A percentile compares a stretch with the other conserved stretches of the same genome.
Conservation (phyloP, 1,284 basidiomycete genomes). For the Papiliotrema fonsecae region DNA sequence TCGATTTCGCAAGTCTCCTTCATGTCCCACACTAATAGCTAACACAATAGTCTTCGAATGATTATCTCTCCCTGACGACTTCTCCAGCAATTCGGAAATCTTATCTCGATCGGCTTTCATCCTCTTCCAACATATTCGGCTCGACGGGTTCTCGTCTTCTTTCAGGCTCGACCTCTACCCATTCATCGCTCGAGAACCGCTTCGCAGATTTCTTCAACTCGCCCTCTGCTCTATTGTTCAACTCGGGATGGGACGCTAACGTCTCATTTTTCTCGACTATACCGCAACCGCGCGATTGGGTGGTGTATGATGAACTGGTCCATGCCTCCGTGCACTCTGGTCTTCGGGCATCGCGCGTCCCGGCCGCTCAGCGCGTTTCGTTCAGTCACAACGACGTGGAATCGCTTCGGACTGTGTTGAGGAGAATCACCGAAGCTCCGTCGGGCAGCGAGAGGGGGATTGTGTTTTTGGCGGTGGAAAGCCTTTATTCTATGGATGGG, state of each 20-base stretch:
- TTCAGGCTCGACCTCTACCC: slow-evolving; percentile 67
- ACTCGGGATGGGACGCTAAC: slow-evolving; percentile 93
- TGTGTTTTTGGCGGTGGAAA: slow-evolving; percentile 69
- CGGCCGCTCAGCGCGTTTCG: slow-evolving; percentile 41
- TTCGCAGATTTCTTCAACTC: slow-evolving; percentile 62
- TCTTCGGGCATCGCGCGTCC: slow-evolving; percentile 63
- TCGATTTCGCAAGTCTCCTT: slow-evolving; percentile 38
- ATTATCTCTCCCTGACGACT: slow-evolving; percentile 81
- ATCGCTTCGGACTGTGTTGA: slow-evolving; percentile 24
- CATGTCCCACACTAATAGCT: background rate
- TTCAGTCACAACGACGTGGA: slow-evolving; percentile 73
- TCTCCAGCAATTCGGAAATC: slow-evolving; percentile 56
- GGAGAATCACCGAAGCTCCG: slow-evolving; percentile 7
- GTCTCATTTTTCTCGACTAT: slow-evolving; percentile 78
- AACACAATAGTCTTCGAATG: slow-evolving; percentile 56
- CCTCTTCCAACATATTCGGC: slow-evolving; percentile 64
- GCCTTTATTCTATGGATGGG: slow-evolving; percentile 93
- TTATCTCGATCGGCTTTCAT: slow-evolving; percentile 58
- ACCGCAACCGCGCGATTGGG: slow-evolving; percentile 70
- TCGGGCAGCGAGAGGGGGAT: slow-evolving; percentile 8
- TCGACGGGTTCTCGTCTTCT: slow-evolving; percentile 85
- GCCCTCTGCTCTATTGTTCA: slow-evolving; percentile 76
- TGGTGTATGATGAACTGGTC: slow-evolving; percentile 82
- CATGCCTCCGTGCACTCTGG: slow-evolving; percentile 93
- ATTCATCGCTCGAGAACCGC: slow-evolving; percentile 64